phyloP scores from a whole-genome alignment of 306 rosid genomes.

The Glycine tomentella region DNA sequence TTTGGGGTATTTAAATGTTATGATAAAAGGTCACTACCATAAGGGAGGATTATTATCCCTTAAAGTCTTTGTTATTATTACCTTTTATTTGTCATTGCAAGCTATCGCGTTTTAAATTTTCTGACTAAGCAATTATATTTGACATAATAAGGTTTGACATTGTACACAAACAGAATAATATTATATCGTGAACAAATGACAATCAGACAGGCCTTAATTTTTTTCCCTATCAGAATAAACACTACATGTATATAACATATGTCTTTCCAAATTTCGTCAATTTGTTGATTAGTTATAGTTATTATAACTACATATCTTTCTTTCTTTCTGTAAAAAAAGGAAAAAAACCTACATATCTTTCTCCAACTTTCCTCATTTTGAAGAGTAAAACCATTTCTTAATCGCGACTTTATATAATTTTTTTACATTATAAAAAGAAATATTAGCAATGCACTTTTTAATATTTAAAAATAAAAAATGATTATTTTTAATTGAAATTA shows the following conservation, averaged over 20 bases:
- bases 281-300: slow-evolving; percentile 25
- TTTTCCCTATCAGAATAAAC: neutral
- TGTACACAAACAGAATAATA: slow-evolving; percentile 39
- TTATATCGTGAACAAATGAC: neutral
- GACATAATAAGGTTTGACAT: slow-evolving; percentile 42
- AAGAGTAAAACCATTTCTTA: neutral
- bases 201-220: neutral
- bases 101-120: slow-evolving; percentile 47
- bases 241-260: neutral
- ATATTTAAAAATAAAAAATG: neutral
- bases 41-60: slow-evolving; percentile 39
- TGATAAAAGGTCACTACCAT: slow-evolving; percentile 54
- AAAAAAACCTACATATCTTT: too few relatives aligned
- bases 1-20: slow-evolving; percentile 33
- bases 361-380: too few relatives aligned
- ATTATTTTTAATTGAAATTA: too few relatives aligned
- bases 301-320: neutral
- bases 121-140: slow-evolving; percentile 46
- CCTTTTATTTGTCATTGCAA: slow-evolving; percentile 60
- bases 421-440: neutral
- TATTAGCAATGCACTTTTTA: neutral
- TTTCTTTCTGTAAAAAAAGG: too few relatives aligned
- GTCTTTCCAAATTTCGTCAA: neutral
- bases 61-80: slow-evolving; percentile 60
- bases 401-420: neutral